phyloP scores from a whole-genome alignment of 2,329 filamentous ascomycete genomes.

The Pseudofabraea citricarpa region DNA sequence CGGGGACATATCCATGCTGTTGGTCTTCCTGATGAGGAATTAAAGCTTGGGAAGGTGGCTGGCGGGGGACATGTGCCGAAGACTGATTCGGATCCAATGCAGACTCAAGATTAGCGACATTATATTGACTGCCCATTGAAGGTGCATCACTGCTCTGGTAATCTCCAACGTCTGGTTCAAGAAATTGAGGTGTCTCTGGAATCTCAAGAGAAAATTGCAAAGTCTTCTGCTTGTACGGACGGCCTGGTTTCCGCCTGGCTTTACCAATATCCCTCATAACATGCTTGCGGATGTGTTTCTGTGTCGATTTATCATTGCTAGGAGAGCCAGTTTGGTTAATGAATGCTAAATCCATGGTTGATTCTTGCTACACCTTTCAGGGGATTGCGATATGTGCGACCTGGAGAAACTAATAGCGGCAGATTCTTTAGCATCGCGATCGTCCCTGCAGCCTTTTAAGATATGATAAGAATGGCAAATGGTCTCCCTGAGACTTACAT shows the following conservation, averaged over 20 bases:
- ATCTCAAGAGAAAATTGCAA: constrained; percentile 6
- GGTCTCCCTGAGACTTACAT: no score
- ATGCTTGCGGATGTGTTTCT: constrained; percentile 12
- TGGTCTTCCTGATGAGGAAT: neutral
- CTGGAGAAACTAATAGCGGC: no score
- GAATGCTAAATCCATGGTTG: constrained; percentile 5
- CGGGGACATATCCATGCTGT: neutral
- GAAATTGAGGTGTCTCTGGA: neutral
- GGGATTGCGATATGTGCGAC: no score
- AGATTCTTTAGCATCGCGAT: no score
- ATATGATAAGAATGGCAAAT: no score
- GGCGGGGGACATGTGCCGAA: no score
- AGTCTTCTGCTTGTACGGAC: neutral
- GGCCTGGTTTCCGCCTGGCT: neutral
- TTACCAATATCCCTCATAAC: constrained; percentile 13
- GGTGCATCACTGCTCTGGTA: neutral
- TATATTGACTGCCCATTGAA: neutral
- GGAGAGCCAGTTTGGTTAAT: constrained; percentile 6
- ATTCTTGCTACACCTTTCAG: no score
- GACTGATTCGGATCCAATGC: neutral
- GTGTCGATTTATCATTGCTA: constrained; percentile 5
- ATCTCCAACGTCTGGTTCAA: neutral
- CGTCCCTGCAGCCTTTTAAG: no score
- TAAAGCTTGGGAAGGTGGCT: no score
- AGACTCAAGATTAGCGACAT: neutral